Evolutionary conservation across 176 grass and related monocot genomes (phyloP).

Genomic region (Rhynchospora breviuscula): DNA sequence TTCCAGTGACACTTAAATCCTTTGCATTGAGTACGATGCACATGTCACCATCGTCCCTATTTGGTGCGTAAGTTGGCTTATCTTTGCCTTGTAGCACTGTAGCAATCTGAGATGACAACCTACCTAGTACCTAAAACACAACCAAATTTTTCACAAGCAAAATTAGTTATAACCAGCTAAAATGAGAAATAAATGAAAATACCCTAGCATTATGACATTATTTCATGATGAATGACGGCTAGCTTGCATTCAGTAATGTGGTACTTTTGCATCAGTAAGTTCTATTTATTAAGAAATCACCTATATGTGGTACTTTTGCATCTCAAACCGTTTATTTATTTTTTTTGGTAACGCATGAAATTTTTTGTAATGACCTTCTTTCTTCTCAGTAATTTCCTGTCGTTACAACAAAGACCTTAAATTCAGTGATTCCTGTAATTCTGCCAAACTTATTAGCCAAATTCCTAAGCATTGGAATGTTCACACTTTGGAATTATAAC

Average conservation of each 20-base stretch:
- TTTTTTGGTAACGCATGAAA: background rate
- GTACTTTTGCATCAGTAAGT: background rate
- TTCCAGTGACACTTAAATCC: conserved; percentile 75
- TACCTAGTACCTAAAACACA: conserved; percentile 66
- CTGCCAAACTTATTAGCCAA: background rate
- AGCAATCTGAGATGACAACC: conserved; percentile 79
- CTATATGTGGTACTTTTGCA: background rate
- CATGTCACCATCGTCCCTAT: conserved; percentile 93
- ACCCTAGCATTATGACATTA: background rate
- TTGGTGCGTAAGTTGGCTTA: conserved; percentile 81
- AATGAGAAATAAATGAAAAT: conserved; percentile 3
- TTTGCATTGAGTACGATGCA: conserved; percentile 92
- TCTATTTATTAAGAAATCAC: background rate
- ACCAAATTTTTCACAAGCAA: background rate
- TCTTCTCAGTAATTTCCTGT: background rate
- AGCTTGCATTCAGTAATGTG: too few species aligned
- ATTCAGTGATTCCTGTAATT: background rate
- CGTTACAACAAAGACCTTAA: background rate
- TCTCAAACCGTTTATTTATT: too few species aligned
- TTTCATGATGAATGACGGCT: background rate
- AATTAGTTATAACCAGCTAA: background rate
- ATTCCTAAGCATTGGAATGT: background rate
- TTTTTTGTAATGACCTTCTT: background rate
- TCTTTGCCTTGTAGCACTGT: conserved; percentile 92
- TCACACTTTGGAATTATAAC: background rate